Base-by-base conservation (phyloP, 208 protist genomes). In the Acanthamoeba lenticulata region DNA sequence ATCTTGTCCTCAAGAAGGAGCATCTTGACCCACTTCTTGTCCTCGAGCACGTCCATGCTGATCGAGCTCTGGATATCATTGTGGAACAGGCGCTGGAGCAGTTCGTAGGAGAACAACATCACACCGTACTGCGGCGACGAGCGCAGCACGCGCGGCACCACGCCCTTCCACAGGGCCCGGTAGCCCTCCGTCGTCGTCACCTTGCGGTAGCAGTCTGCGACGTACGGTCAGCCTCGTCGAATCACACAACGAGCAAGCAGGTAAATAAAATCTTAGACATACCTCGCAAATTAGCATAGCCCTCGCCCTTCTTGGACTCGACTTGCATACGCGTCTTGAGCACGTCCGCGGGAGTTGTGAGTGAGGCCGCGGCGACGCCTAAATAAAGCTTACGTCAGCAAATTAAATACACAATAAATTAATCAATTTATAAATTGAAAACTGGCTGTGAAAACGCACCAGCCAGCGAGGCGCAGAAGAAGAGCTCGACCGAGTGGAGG, bases 311-410 rank as follows among this genome's bases (percentile, higher is more conserved):
- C 27, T 96, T 77, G 15, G 96, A 95, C 79, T 96, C 95, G 24
- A 97, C 96, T 91, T 97, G 97, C 29, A 97, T 40, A 40, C 97
- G 36, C 9, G 97, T 97, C 89, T 97, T 97, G 72, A 97, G 96
- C 0, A 97, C 97, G 94, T 97, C 97, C 0, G 95, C 94, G 13
- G 97, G 97, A 17, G 97, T 97, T 7, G 49, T 65, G 11, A 94
- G 19, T 38, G 72, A 94, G 0, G 96, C 96, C 2, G 97, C 97
- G 36, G 96, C 65, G 15, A 90, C 92, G 89, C 96, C 96, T 13
- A 96, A n/a, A n/a, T n/a, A n/a, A n/a, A n/a, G n/a, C n/a, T n/a
- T n/a, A n/a, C n/a, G n/a, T n/a, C n/a, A n/a, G n/a, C n/a, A n/a
- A n/a, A n/a, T n/a, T n/a, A n/a, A n/a, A n/a, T n/a, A n/a, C n/a